Percentiles rank a stretch among this genome's conserved stretches.
phyloP scores from a whole-genome alignment of 2,329 filamentous ascomycete species.

The Sarocladiaceae sp. region DNA sequence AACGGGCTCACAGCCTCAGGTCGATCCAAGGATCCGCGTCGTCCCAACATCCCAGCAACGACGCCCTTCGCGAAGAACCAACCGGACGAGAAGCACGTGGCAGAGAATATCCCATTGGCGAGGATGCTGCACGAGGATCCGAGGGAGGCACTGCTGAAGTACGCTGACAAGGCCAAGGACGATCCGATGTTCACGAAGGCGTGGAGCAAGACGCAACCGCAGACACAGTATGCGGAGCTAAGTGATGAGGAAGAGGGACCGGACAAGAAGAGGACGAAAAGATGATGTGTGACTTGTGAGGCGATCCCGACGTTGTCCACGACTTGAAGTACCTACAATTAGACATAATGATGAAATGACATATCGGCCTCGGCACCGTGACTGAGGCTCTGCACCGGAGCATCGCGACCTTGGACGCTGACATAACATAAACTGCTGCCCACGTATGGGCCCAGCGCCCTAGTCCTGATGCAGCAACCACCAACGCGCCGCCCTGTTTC shows the following conservation, averaged over 20 bases:
- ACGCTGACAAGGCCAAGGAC: slow-evolving; percentile 86
- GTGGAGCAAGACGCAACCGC: slow-evolving; percentile 86
- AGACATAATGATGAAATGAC: neutral
- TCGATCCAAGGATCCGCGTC: slow-evolving; percentile 67
- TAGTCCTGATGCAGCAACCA: too few species aligned
- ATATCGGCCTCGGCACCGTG: neutral
- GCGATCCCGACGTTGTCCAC: too few species aligned
- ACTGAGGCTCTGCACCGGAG: too few species aligned
- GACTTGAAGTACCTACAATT: neutral
- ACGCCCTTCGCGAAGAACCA: slow-evolving; percentile 90
- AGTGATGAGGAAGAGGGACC: slow-evolving; percentile 73
- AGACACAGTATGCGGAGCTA: slow-evolving; percentile 82
- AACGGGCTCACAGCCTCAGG: slow-evolving; percentile 74
- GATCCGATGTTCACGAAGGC: slow-evolving; percentile 93
- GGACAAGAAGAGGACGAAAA: slow-evolving; percentile 58
- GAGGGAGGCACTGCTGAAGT: slow-evolving; percentile 86
- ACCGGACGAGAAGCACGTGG: slow-evolving; percentile 84
- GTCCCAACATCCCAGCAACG: slow-evolving; percentile 75
- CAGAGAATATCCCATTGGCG: slow-evolving; percentile 80
- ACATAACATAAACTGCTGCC: too few species aligned
- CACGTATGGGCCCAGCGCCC: too few species aligned
- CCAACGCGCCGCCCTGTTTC: too few species aligned
- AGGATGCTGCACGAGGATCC: slow-evolving; percentile 96
- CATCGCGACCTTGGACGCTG: neutral
- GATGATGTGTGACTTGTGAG: too few species aligned